Evolutionary conservation across 495 filamentous ascomycete genomes (phyloP).

Genomic region (Talaromyces borbonicus): DNA sequence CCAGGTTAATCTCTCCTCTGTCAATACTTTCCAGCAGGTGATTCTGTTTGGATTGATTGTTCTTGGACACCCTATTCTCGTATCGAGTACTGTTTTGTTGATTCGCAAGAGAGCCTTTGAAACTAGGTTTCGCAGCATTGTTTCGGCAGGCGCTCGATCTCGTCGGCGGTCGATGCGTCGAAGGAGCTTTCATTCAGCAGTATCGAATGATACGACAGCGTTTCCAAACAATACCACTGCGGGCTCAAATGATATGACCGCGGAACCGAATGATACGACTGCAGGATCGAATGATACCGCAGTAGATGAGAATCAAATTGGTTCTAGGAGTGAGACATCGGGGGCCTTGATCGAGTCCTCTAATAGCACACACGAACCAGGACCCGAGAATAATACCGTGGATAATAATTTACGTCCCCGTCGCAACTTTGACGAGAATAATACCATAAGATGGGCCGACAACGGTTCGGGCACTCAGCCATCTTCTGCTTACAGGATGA

Average conservation of each 20-base stretch:
- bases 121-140: slow-evolving; percentile 49
- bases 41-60: slow-evolving; percentile 65
- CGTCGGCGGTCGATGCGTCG: no score
- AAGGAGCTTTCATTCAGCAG: no score
- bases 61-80: slow-evolving; percentile 50
- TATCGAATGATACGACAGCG: no score
- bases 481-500: slow-evolving; percentile 7
- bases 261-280: no score
- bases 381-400: neutral
- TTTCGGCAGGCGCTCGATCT: slow-evolving; percentile 29
- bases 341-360: no score
- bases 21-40: slow-evolving; percentile 73
- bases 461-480: slow-evolving; percentile 25
- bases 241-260: no score
- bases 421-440: neutral
- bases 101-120: slow-evolving; percentile 65
- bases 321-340: neutral
- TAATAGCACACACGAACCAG: neutral
- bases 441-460: slow-evolving; percentile 17
- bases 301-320: neutral
- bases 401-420: neutral
- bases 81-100: slow-evolving; percentile 34
- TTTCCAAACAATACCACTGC: no score
- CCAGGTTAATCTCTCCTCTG: slow-evolving; percentile 49
- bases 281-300: neutral